Evolutionary conservation across 331 rosid genomes (phyloP).

Genomic region (Malus hybrid): DNA sequence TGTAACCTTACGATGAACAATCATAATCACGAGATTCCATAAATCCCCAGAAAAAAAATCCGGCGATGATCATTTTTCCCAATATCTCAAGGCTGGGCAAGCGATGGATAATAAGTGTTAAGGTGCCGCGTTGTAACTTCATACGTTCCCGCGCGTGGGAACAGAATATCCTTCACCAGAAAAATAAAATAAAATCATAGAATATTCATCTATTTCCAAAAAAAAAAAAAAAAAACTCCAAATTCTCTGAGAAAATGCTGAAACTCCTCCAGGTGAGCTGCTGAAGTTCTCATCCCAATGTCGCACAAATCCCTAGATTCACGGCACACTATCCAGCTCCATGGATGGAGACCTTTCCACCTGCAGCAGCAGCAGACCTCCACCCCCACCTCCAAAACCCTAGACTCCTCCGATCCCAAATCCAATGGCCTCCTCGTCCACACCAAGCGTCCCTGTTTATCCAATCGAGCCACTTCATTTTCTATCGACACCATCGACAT

Average conservation of each 20-base stretch:
- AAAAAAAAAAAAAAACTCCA: not conserved
- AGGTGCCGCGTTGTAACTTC: not conserved
- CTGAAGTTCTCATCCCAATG: slow-evolving; percentile 24
- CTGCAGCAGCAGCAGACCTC: slow-evolving; percentile 3
- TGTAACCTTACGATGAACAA: too few relatives aligned
- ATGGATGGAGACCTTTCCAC: slow-evolving; percentile 70
- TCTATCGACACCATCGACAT: slow-evolving; percentile 48
- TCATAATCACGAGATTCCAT: rapidly evolving
- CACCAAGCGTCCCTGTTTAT: slow-evolving; percentile 83
- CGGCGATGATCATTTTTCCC: too few relatives aligned
- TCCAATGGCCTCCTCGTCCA: slow-evolving; percentile 22
- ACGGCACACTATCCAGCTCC: slow-evolving; percentile 61
- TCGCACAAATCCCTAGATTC: slow-evolving; percentile 58
- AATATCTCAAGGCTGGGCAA: too few relatives aligned
- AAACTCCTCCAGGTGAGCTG: not conserved
- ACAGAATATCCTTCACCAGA: too few relatives aligned
- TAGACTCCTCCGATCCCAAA: slow-evolving; percentile 33
- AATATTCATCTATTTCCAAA: too few relatives aligned
- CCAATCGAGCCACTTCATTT: slow-evolving; percentile 72
- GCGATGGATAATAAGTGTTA: too few relatives aligned
- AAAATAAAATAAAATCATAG: not conserved
- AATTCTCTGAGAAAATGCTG: not conserved
- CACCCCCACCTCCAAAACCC: slow-evolving; percentile 31
- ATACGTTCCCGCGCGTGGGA: not conserved
- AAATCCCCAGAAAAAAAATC: too few relatives aligned